Base-by-base conservation (phyloP, 768 basidiomycete species). In the Auricularia sp. region DNA sequence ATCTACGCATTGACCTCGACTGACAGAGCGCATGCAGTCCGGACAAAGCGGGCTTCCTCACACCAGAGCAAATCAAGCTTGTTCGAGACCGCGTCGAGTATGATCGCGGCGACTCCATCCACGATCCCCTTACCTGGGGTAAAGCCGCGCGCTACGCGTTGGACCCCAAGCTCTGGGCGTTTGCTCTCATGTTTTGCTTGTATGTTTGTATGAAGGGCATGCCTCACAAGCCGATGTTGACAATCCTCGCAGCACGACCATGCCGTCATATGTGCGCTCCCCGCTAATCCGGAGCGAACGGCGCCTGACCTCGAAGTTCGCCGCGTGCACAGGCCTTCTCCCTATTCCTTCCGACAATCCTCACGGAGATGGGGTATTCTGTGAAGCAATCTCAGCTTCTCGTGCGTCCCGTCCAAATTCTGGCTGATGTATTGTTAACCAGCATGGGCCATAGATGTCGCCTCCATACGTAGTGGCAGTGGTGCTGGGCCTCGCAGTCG, bases 21-120 rank as follows among this genome's bases (percentile, higher is more conserved):
- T 18, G 14, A 59, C 33, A 2, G 16, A 59, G 16, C 33, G 14
- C 23, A 29, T 34, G 29, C 56, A 59, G 56, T 69, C 68, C 73
- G n/a, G 73, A 73, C 53, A 74, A 73, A 65, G 67, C 65, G 62
- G 69, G 63, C 36, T 74, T 73, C 67, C 66, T 74, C 21, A 67
- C 66, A 1, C 59, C 62, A 3, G 70, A 71, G 21, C 66, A 74
- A 65, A 71, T 66, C 18, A 63, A 51, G 10, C 68, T 70, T 60
- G 60, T 72, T 29, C 66, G 70, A 23, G 65, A 64, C 8, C 65
- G 72, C 39, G 67, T 74, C 51, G 65, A 73, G 36, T 61, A 60
- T 34, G 73, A 74, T 64, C 68, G 73, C 62, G 70, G 69, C 18
- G 73, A 74, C 63, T 64, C 67, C 60, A 64, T 61, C n/a, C 66